Base-by-base conservation (phyloP, 805 yeast genomes). In the Starmerella apis region DNA sequence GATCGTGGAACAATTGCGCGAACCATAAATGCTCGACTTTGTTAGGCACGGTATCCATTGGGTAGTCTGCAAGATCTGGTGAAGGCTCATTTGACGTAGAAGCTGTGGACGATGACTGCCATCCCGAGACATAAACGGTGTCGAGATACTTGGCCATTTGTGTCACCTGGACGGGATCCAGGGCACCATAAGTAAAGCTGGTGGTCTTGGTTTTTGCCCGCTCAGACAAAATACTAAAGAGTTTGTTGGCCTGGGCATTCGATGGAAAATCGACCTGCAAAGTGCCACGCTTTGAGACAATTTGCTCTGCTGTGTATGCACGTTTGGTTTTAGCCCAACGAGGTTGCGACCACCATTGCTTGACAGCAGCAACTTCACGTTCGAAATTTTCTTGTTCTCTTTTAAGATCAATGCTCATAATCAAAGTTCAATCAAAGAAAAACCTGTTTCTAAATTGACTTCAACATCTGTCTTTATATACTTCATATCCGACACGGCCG, bases 101-200 rank as follows among this genome's bases (percentile, higher is more conserved):
- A 48, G 97, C 96, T 48, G 97, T 90, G 20, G 96, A 87, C 43
- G 96, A 87, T 68, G 95, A 88, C 74, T 90, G 98, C 98, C 98
- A 90, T 48, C 98, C 98, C 37, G 94, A 83, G 57, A 90, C 94
- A 68, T 90, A 90, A 60, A 90, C 77, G 11, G 94, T 78, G 69
- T 88, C 97, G 63, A 90, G 75, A 70, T 86, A 86, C 69, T 85
- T 86, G 61, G 95, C 94, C 97, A 90, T 90, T 71, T 90, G 96
- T 53, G 96, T 74, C 57, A 87, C 86, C 66, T 90, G 96, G 59
- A 90, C 83, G 24, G 96, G 96, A 68, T 90, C 96, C 61, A 90
- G 74, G 22, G 96, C 96, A 66, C 96, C 97, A 65, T 86, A 88
- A 30, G 96, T 87, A 74, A 80, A 81, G 20, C 95, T 82, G 32